Conservation (phyloP, 805 yeast genomes). For the Metschnikowia kofuensis region DNA sequence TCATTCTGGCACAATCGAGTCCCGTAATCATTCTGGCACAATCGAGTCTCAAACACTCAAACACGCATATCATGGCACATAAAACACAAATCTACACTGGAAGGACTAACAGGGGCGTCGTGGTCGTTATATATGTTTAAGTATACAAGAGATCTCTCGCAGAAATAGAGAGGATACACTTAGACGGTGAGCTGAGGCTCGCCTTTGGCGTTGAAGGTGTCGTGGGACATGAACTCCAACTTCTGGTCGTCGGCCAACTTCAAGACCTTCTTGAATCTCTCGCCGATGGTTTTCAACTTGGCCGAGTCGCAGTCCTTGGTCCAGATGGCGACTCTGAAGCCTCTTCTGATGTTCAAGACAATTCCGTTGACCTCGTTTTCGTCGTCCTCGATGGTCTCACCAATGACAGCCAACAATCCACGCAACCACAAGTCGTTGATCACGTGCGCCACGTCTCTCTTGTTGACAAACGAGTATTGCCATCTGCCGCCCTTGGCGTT, state of each 20-base stretch:
- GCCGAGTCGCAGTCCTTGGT: slow-evolving; percentile 71
- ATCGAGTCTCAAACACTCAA: too few relatives aligned
- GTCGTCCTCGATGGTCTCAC: slow-evolving; percentile 88
- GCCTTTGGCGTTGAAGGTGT: slow-evolving; percentile 44
- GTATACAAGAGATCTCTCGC: slow-evolving; percentile 10
- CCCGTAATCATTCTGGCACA: too few relatives aligned
- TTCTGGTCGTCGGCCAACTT: slow-evolving; percentile 70
- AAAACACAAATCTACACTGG: not conserved
- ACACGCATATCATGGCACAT: too few relatives aligned
- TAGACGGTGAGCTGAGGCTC: slow-evolving; percentile 21
- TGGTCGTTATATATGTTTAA: slow-evolving; percentile 18
- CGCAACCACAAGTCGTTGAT: slow-evolving; percentile 92
- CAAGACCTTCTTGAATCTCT: slow-evolving; percentile 80
- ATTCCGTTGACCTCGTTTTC: slow-evolving; percentile 89
- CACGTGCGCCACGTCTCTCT: slow-evolving; percentile 52
- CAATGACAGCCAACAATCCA: slow-evolving; percentile 84
- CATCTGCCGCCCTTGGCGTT: slow-evolving; percentile 94
- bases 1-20: too few relatives aligned
- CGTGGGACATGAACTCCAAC: slow-evolving; percentile 77
- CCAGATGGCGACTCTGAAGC: slow-evolving; percentile 88
- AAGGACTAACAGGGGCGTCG: slow-evolving; percentile 1
- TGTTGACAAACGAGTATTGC: slow-evolving; percentile 67
- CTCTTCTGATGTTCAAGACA: slow-evolving; percentile 78
- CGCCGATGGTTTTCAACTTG: slow-evolving; percentile 72
- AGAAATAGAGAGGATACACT: not conserved